Evolutionary conservation across 768 basidiomycete species (phyloP), one percentile per base, ranked within the genome.

Genomic region (Trametes maxima): DNA sequence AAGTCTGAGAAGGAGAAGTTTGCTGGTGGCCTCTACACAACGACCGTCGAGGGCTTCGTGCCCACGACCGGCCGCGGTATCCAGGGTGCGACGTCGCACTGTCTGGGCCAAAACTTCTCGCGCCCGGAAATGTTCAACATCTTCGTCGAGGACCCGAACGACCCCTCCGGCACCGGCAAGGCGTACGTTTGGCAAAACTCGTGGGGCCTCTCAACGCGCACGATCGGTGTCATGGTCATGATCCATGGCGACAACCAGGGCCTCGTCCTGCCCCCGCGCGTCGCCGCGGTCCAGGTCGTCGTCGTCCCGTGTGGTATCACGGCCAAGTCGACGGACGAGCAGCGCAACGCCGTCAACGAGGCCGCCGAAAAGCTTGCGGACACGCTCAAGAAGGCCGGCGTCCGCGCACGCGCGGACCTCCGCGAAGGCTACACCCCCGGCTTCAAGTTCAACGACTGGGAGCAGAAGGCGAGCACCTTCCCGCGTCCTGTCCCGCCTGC

Each of bases 1-100:
- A 99, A 99, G 75, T 97, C 95, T 13, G 95, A 97, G 73, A 99
- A 99, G 77, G 97, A 99, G 77, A 98, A 98, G 76, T 99, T 99
- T 68, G 96, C 97, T 4, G 97, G 97, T 28, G 97, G 92, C 0
- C 82, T 96, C 69, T 99, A 98, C 79, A 99, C 97, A 28, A 99
- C 97, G 25, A 98, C 97, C 48, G 83, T 98, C 62, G 97, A 99
- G 74, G 97, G 96, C 24, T 99, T 97, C 81, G 89, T 99, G 69
- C 94, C 97, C 10, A 94, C 95, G 16, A 89, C 96, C 17, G 97
- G 97, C 16, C 90, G 97, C 60, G 97, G 96, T 56, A 98, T 99
- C 69, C 97, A 99, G 77, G 96, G 84, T 33, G 97, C 86, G n/a
- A 98, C 96, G 0, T 98, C 95, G 2, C 97, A 99, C 72, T 95